phyloP scores from a whole-genome alignment of 2,329 filamentous ascomycete genomes.

The Ophiocordyceps unilateralis region DNA sequence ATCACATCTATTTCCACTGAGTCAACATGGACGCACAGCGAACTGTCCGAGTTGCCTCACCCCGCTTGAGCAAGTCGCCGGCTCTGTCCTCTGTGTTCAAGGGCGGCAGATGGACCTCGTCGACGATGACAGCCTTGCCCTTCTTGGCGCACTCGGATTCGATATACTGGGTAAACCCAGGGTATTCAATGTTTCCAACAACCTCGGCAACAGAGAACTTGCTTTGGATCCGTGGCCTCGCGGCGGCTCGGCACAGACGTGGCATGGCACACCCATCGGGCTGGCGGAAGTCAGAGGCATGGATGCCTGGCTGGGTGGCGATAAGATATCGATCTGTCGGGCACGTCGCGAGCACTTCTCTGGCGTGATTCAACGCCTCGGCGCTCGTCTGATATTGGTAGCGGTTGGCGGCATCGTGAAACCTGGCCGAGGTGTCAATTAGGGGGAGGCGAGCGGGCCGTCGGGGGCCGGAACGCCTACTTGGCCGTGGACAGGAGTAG shows the following conservation, averaged over 20 bases:
- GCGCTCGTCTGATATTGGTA: conserved; percentile 32
- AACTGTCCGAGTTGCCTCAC: conserved; percentile 13
- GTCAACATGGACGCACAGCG: conserved; percentile 1
- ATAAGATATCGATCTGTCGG: conserved; percentile 63
- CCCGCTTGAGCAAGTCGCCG: conserved; percentile 27
- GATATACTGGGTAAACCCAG: conserved; percentile 26
- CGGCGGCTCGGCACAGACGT: conserved; percentile 28
- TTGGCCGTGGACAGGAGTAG: conserved; percentile 69
- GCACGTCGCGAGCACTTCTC: conserved; percentile 44
- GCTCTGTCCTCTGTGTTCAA: conserved; percentile 24
- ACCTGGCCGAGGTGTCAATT: conserved; percentile 7
- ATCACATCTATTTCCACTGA: conserved; percentile 24
- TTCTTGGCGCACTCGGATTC: conserved; percentile 24
- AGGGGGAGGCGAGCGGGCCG: neutral
- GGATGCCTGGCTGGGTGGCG: conserved; percentile 59
- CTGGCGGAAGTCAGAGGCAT: conserved; percentile 47
- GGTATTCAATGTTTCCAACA: conserved; percentile 27
- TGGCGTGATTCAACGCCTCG: conserved; percentile 23
- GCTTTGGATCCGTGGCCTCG: conserved; percentile 16
- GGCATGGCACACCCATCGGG: conserved; percentile 31
- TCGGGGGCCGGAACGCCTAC: conserved; percentile 33
- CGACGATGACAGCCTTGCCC: conserved; percentile 19
- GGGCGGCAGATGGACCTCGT: conserved; percentile 22
- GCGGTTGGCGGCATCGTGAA: conserved; percentile 15
- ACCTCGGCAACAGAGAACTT: conserved; percentile 39